These are phyloP conservation scores for Hypoxylon perforatum DNA, from an alignment of 495 filamentous ascomycete species.

Conservation along the genomic window DNA sequence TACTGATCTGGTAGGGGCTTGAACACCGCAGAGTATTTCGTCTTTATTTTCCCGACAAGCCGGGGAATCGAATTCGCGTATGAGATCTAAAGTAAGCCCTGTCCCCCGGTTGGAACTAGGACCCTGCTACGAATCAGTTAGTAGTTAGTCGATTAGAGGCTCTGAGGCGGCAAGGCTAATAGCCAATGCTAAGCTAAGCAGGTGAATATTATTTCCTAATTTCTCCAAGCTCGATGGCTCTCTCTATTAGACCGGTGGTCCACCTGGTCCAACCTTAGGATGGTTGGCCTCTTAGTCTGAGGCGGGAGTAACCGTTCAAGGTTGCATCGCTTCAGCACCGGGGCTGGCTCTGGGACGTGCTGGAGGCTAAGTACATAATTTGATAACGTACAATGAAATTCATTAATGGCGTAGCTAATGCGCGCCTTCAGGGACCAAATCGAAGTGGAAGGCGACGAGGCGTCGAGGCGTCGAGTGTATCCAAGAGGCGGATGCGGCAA, in stretches of 20 bases:
- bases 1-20: not conserved
- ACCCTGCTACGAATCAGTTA: too few species aligned
- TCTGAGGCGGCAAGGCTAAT: too few species aligned
- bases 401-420: slow-evolving; percentile 33
- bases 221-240: too few species aligned
- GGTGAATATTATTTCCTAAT: too few species aligned
- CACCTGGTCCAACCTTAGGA: slow-evolving; percentile 6
- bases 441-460: slow-evolving; percentile 8
- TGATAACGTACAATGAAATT: slow-evolving; percentile 17
- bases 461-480: slow-evolving; percentile 11
- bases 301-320: slow-evolving; percentile 40
- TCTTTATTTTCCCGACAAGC: too few species aligned
- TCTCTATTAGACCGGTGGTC: slow-evolving; percentile 16
- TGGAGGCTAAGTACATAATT: slow-evolving; percentile 8
- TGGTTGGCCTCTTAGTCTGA: slow-evolving; percentile 14
- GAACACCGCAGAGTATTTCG: too few species aligned
- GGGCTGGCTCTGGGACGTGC: slow-evolving; percentile 18
- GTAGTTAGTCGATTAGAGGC: too few species aligned
- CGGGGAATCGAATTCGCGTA: too few species aligned
- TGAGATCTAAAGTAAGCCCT: too few species aligned
- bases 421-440: slow-evolving; percentile 36
- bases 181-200: too few species aligned
- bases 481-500: slow-evolving; percentile 30
- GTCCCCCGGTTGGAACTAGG: too few species aligned
- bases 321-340: slow-evolving; percentile 34